Evolutionary conservation across 495 filamentous ascomycete species (phyloP).

Genomic region (Haplographium delicatum): DNA sequence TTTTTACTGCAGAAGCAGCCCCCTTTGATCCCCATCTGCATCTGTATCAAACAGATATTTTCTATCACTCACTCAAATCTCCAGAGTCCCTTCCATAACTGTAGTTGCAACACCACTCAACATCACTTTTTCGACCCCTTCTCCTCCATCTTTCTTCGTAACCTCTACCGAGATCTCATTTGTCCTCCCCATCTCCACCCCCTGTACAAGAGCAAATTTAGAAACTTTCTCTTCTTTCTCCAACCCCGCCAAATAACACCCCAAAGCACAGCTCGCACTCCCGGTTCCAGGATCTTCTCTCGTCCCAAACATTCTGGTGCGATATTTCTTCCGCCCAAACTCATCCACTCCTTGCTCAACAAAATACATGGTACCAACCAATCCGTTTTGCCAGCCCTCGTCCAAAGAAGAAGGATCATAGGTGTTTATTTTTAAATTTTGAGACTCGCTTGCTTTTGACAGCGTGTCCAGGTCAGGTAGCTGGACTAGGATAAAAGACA

Average conservation of each 20-base stretch:
- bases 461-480: slow-evolving; percentile 45
- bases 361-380: slow-evolving; percentile 53
- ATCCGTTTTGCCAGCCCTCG: slow-evolving; percentile 50
- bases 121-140: slow-evolving; percentile 43
- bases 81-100: slow-evolving; percentile 49
- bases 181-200: slow-evolving; percentile 70
- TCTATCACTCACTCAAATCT: slow-evolving; percentile 11
- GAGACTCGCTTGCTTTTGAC: slow-evolving; percentile 27
- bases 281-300: slow-evolving; percentile 69
- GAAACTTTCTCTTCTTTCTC: slow-evolving; percentile 19
- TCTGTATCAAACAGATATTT: too few relatives aligned
- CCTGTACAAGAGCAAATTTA: slow-evolving; percentile 58
- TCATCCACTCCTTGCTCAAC: slow-evolving; percentile 31
- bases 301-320: slow-evolving; percentile 51
- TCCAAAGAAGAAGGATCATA: slow-evolving; percentile 36
- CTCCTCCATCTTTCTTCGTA: slow-evolving; percentile 30
- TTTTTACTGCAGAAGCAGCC: too few relatives aligned
- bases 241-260: slow-evolving; percentile 50
- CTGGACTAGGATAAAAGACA: slow-evolving; percentile 56
- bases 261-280: slow-evolving; percentile 53
- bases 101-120: slow-evolving; percentile 53
- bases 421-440: slow-evolving; percentile 9
- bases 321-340: slow-evolving; percentile 27
- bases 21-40: too few relatives aligned
- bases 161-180: slow-evolving; percentile 49